Evolutionary conservation across 108 stramenopile genomes (phyloP), one percentile per base, ranked within the genome.

Genomic region (Fragilariopsis cylindrus): DNA sequence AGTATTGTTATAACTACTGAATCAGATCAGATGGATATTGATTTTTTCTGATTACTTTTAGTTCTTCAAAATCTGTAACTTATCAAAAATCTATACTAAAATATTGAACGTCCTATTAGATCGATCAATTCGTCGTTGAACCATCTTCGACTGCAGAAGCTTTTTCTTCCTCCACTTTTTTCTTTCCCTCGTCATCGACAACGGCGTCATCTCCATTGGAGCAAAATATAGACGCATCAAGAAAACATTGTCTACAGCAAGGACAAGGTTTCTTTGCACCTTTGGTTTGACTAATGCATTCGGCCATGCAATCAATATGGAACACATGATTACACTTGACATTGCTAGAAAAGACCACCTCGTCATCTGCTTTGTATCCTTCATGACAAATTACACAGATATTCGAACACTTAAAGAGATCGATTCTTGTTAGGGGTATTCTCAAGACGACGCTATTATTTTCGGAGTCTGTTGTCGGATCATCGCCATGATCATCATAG

Each of bases 241-340:
- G 55, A 56, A 56, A 56, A 56, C 55, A 56, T 56, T 56, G 55
- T 19, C 55, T 56, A 56, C 55, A 56, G 19, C 55, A 56, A 19
- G 55, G 55, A 9, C 55, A 56, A 19, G 55, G 55, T 56, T 56
- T 56, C 55, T 56, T 9, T 19, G 9, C 55, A 9, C 55, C 11
- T 19, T 56, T 56, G 5, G 7, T 56, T 5, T 56, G 16, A 19
- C 5, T 19, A 19, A 60, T 18, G 13, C 47, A 54, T 3, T 45
- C 47, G n/a, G 58, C 60, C 18, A 72, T n/a, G 46, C 71, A 72
- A 46, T 72, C 71, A 43, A 39, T 57, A 55, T 72, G 71, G 15
- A 72, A 72, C 7, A 72, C 58, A 48, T 72, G 71, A 60, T 40
- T 21, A 42, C 71, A 72, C 15, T 72, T 46, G 7, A 48, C 43